Conservation (phyloP, 352 stramenopile species). For the Globisporangium mamillatum region DNA sequence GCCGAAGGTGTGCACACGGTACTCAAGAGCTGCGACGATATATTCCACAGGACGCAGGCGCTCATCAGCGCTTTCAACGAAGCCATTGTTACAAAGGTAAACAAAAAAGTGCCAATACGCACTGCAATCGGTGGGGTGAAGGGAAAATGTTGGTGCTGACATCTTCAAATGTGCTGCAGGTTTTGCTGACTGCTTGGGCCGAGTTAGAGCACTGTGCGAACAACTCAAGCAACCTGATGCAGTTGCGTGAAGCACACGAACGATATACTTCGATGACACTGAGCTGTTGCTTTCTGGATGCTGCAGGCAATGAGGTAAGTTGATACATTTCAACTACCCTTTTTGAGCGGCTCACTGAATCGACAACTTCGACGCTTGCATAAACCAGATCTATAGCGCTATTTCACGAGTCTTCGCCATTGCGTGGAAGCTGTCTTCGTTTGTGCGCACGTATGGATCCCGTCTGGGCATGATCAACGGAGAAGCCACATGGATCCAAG, state of each 20-base stretch:
- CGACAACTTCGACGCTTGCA: not conserved
- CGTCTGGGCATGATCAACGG: not conserved
- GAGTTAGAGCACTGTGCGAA: conserved; percentile 23
- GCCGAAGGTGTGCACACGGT: conserved; percentile 11
- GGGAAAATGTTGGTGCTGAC: not conserved
- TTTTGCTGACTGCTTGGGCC: conserved; percentile 38
- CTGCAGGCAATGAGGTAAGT: conserved; percentile 22
- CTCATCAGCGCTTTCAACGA: conserved; percentile 47
- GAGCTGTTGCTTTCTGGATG: conserved; percentile 45
- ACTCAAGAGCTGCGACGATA: conserved; percentile 27
- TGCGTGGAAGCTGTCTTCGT: conserved; percentile 33
- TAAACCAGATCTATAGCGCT: conserved; percentile 27
- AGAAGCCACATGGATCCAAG: conserved; percentile 3
- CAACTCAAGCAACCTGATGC: conserved; percentile 23
- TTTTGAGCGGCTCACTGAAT: not conserved
- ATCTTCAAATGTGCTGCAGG: conserved; percentile 20
- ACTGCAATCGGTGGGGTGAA: not conserved
- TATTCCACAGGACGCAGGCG: conserved; percentile 42
- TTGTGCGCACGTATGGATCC: conserved; percentile 21
- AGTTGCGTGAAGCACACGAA: conserved; percentile 35
- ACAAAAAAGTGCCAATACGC: not conserved
- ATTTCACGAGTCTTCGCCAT: conserved; percentile 23
- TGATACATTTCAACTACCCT: too few relatives aligned
- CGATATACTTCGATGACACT: conserved; percentile 30
- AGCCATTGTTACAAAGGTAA: conserved; percentile 42